Percentiles rank a stretch among this genome's conserved stretches.
phyloP scores from a whole-genome alignment of 2,329 filamentous ascomycete genomes.

The Botrytis cinerea region DNA sequence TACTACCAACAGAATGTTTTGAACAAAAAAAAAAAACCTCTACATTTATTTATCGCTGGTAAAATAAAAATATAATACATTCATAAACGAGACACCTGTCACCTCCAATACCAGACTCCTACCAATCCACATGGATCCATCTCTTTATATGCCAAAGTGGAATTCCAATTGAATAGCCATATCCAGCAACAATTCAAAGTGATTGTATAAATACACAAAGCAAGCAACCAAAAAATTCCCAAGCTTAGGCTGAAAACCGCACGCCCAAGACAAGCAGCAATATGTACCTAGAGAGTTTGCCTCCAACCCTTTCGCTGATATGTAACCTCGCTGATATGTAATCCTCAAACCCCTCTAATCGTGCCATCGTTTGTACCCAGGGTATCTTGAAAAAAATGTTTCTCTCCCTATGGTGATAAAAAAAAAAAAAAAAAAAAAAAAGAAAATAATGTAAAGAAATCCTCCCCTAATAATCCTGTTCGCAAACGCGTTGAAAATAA shows the following conservation, averaged over 20 bases:
- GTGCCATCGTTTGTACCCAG: constrained; percentile 25
- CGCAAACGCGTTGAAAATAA: constrained; percentile 8
- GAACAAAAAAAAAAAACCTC: neutral
- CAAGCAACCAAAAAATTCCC: constrained; percentile 12
- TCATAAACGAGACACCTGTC: constrained; percentile 6
- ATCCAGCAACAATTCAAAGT: constrained; percentile 24
- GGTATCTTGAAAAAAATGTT: constrained; percentile 21
- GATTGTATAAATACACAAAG: constrained; percentile 2
- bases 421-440: constrained; percentile 6
- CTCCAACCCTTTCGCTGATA: constrained; percentile 15
- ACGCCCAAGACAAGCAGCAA: constrained; percentile 20
- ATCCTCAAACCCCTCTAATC: constrained; percentile 22
- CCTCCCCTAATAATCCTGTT: constrained; percentile 7
- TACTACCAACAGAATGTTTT: neutral
- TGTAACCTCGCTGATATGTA: constrained; percentile 23
- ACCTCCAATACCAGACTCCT: constrained; percentile 11
- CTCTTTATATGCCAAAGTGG: constrained; percentile 22
- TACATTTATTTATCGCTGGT: neutral
- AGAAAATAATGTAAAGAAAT: constrained; percentile 5
- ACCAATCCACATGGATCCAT: constrained; percentile 7
- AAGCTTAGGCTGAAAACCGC: constrained; percentile 17
- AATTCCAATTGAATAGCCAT: constrained; percentile 21
- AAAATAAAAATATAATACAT: constrained; percentile 22
- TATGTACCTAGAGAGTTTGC: constrained; percentile 22
- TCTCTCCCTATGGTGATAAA: constrained; percentile 18